A percentile compares a stretch with the other conserved stretches of the same genome.
Conservation (phyloP, 257 asterid species). For the Petunia secreta region DNA sequence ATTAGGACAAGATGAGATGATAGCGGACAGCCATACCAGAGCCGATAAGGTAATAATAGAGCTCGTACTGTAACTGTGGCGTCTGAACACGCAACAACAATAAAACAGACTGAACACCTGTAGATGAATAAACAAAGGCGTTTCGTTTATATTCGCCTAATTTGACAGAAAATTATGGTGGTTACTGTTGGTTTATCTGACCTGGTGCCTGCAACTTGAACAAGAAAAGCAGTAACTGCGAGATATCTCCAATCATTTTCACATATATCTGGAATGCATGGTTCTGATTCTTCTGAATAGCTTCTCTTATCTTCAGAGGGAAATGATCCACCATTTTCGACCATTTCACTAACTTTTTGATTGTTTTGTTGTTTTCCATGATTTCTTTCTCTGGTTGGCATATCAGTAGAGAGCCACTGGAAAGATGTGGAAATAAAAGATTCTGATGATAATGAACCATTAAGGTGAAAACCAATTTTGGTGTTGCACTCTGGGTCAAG, state of each 20-base stretch:
- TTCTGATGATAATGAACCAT: conserved; percentile 41
- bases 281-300: conserved; percentile 41
- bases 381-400: conserved; percentile 67
- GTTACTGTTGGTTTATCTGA: conserved; percentile 37
- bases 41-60: conserved; percentile 76
- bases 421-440: conserved; percentile 52
- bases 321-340: conserved; percentile 41
- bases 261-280: conserved; percentile 50
- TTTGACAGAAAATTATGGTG: conserved; percentile 20
- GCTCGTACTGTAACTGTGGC: conserved; percentile 91
- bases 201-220: conserved; percentile 74
- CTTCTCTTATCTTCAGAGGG: conserved; percentile 38
- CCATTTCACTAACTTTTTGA: conserved; percentile 40
- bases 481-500: conserved; percentile 33
- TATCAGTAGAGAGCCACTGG: conserved; percentile 93
- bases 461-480: conserved; percentile 37
- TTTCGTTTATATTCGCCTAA: conserved; percentile 4
- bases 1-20: conserved; percentile 3
- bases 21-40: conserved; percentile 53
- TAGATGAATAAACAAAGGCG: conserved; percentile 32
- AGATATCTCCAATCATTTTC: conserved; percentile 98
- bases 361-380: conserved; percentile 45
- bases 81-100: conserved; percentile 90
- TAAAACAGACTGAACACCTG: conserved; percentile 82
- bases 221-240: conserved; percentile 91